Evolutionary conservation across 2,329 filamentous ascomycete genomes (phyloP).

Genomic region (Colletotrichum navitas): DNA sequence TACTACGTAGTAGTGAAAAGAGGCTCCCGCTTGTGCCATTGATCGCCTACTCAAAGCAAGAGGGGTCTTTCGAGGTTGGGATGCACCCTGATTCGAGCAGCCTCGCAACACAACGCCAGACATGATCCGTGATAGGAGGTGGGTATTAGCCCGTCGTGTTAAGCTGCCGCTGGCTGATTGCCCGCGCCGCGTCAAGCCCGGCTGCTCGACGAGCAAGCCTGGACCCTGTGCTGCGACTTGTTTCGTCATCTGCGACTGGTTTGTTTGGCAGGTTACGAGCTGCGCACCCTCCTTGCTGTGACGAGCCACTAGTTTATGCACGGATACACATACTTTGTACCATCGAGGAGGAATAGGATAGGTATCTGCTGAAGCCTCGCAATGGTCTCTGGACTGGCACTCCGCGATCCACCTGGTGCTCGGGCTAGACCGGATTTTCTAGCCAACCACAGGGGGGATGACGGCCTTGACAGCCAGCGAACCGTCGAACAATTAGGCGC

Average conservation of each 20-base stretch:
- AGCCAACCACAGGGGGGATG: slow-evolving; percentile 36
- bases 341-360: slow-evolving; percentile 24
- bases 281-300: slow-evolving; percentile 28
- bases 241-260: slow-evolving; percentile 39
- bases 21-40: slow-evolving; percentile 32
- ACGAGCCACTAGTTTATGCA: slow-evolving; percentile 16
- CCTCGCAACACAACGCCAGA: slow-evolving; percentile 30
- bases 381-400: slow-evolving; percentile 29
- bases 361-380: slow-evolving; percentile 39
- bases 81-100: slow-evolving; percentile 30
- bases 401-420: slow-evolving; percentile 35
- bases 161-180: slow-evolving; percentile 36
- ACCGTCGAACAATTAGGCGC: slow-evolving; percentile 29
- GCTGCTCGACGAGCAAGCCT: slow-evolving; percentile 28
- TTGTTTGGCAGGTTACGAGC: slow-evolving; percentile 36
- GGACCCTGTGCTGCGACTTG: slow-evolving; percentile 35
- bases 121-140: slow-evolving; percentile 37
- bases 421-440: slow-evolving; percentile 11
- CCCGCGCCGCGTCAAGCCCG: slow-evolving; percentile 27
- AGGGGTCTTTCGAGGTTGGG: slow-evolving; percentile 26
- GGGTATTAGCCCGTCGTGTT: slow-evolving; percentile 34
- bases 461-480: slow-evolving; percentile 29
- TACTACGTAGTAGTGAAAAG: slow-evolving; percentile 2
- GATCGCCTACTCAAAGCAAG: slow-evolving; percentile 21
- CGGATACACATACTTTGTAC: neutral